Base-by-base conservation (phyloP, 208 protist genomes). In the Leishmania major region DNA sequence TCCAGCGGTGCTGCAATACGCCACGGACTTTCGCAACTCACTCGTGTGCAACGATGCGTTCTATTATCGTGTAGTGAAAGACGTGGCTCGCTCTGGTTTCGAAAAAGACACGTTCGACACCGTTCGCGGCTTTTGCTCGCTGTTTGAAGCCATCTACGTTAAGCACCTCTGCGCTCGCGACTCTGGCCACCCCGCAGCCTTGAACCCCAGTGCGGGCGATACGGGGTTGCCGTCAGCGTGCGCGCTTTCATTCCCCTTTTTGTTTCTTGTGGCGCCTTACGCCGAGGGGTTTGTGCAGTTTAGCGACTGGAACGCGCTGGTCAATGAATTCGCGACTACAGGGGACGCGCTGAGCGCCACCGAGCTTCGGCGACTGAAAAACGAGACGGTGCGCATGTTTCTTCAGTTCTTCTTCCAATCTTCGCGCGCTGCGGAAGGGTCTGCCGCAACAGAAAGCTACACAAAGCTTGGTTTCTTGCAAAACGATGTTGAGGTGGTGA, bases 211-310 rank as follows among this genome's bases (percentile, higher is more conserved):
- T 1, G 51, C 55, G 1, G 74, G 67, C 2, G 59, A 5, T 6
- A 6, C 15, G 47, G 31, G 28, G 43, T 13, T 82, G 37, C 77
- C 84, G 19, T 45, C 51, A n/a, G 43, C 25, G 77, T 81, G 87
- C 31, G 72, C 53, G 25, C 84, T 97, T 19, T 92, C 92, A 37
- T 97, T 95, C 73, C 88, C 92, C n/a, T 95, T 95, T 82, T 70
- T 97, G 37, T 87, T 87, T 47, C 87, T 94, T 69, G 84, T 95
- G 7, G 88, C 90, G 8, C 89, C 88, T 22, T 97, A 94, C 83
- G 91, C 89, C 11, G 90, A 90, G 55, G 92, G 92, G 22, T 95
- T 95, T 86, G 81, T 95, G 53, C 84, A 89, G 43, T 87, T 89
- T 74, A 83, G 82, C 22, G 80, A 90, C 73, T 71, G 90, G 70